Evolutionary conservation across 1,139 yeast species (phyloP), one percentile per base, ranked within the genome.

Genomic region (Yamadazyma membranifaciens): DNA sequence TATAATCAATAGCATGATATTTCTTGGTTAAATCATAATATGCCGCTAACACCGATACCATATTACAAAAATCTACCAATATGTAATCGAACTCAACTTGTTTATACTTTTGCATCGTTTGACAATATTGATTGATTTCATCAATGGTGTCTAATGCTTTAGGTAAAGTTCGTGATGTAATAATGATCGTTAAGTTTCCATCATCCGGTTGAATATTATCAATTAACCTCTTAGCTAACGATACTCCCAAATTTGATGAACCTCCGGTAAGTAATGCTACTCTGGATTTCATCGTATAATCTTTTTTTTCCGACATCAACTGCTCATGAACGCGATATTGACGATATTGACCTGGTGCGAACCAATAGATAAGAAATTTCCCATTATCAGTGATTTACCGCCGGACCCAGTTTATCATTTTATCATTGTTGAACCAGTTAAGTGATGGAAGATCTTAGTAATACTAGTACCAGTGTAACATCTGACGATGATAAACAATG

Each of bases 111-210:
- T 56, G 42, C 6, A 27, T 17, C 12, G 63, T 60, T 11, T 62
- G 65, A 20, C 76, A 78, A 56, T 75, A 78, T 6, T 63, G 60
- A 46, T 82, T 79, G 46, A 91, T 80, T 36, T 66, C 58, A 20
- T 70, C 73, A 33, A 89, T 86, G n/a, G 83, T 84, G 44, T 86
- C 87, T 45, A 83, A 81, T 9, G 81, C 96, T 44, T 87, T 79
- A 6, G 96, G 89, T 35, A 92, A 69, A 0, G 96, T 87, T 50
- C 98, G 73, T 3, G 96, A 87, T 0, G 98, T 89, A 9, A 91
- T 89, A 11, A 92, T 80, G 6, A 92, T 67, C 0, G 96, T 89
- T 39, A 92, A 57, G 42, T 83, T 69, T 6, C 28, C 38, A 11
- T 70, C 67, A 15, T 72, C 70, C 1, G 66, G 57, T 3, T 82